A percentile compares a stretch with the other conserved stretches of the same genome.
Conservation (phyloP, 2,329 filamentous ascomycete species). For the Sphaerulina populicola region DNA sequence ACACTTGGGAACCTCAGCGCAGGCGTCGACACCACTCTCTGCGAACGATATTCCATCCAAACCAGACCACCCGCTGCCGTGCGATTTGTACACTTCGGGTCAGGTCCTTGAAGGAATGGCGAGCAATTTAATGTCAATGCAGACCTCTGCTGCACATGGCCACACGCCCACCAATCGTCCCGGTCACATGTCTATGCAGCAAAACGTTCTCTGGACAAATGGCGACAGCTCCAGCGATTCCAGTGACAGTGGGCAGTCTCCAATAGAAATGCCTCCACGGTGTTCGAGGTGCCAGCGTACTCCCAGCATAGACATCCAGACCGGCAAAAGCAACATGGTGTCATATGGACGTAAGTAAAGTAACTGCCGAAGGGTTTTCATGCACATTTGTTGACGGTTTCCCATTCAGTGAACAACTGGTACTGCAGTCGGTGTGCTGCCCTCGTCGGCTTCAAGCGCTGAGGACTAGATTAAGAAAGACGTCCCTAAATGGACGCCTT, state of each 20-base stretch:
- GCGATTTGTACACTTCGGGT: not conserved
- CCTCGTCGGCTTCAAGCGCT: slow-evolving; percentile 31
- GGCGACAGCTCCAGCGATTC: slow-evolving; percentile 27
- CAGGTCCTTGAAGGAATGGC: slow-evolving; percentile 12
- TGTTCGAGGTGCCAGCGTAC: slow-evolving; percentile 34
- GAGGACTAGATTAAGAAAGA: slow-evolving; percentile 7
- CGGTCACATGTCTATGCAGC: slow-evolving; percentile 27
- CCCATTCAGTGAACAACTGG: slow-evolving; percentile 27
- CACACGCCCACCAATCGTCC: slow-evolving; percentile 22
- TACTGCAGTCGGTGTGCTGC: slow-evolving; percentile 33
- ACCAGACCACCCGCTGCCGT: not conserved
- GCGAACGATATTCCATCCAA: not conserved
- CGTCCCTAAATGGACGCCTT: not conserved
- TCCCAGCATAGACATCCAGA: slow-evolving; percentile 29
- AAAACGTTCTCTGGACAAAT: slow-evolving; percentile 29
- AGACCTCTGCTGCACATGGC: slow-evolving; percentile 29
- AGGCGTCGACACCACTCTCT: not conserved
- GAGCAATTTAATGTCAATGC: slow-evolving; percentile 27
- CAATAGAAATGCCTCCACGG: slow-evolving; percentile 23
- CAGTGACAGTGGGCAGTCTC: slow-evolving; percentile 16
- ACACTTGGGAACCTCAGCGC: not conserved
- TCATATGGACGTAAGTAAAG: slow-evolving; percentile 24
- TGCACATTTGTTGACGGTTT: not conserved
- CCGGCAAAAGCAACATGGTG: slow-evolving; percentile 33
- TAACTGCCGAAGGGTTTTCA: not conserved